phyloP scores from a whole-genome alignment of 2,329 filamentous ascomycete species.

The Gnomoniopsis sp. region DNA sequence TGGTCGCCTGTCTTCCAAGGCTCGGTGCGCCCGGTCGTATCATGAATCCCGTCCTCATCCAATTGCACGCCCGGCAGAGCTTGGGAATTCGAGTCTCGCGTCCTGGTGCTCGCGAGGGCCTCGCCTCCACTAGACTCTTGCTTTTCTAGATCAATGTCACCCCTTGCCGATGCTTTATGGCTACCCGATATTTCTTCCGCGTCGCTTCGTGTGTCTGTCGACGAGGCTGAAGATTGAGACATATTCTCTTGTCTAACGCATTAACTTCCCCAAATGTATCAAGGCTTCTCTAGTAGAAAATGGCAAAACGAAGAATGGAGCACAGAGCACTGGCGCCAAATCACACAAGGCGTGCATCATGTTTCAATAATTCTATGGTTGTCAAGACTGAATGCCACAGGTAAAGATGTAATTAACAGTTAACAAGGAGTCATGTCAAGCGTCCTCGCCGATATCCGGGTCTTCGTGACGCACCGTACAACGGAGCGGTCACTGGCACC shows the following conservation, averaged over 20 bases:
- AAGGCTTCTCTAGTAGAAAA: background rate
- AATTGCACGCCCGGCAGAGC: constrained; percentile 2
- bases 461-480: background rate
- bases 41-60: background rate
- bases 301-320: background rate
- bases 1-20: background rate
- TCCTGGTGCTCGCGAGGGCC: background rate
- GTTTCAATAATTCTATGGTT: background rate
- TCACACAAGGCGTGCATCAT: too few species aligned
- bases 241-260: background rate
- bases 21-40: background rate
- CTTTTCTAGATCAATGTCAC: background rate
- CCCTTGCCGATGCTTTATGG: background rate
- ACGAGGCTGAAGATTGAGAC: background rate
- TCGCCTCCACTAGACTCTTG: background rate
- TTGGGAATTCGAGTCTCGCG: constrained; percentile 2
- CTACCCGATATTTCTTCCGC: background rate
- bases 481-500: background rate
- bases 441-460: background rate
- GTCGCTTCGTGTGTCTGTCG: constrained; percentile 1
- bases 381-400: too few species aligned
- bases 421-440: background rate
- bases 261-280: too few species aligned
- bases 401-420: too few species aligned
- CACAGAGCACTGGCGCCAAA: too few species aligned